Base-by-base conservation (phyloP, 2,329 filamentous ascomycete species). In the Chaetomiaceae sp. region DNA sequence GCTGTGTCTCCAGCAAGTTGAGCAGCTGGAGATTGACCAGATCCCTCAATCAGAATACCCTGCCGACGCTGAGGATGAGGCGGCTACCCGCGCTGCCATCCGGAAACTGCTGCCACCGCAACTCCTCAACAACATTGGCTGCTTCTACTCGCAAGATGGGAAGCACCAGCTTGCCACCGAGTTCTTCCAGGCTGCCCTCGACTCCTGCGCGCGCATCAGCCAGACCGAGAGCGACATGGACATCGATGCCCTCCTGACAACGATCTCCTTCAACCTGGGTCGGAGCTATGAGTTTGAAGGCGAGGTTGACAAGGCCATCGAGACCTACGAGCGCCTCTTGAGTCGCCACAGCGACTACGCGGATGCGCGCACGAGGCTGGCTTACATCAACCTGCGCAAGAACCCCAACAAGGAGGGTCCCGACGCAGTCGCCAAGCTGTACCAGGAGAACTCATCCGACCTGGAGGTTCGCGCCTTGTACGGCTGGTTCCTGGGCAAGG, bases 191-290 rank as follows among this genome's bases (percentile, higher is more conserved):
- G 85, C 88, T n/a, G 94, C 91, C 0, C 74, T 99, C 50, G 87
- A 87, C 58, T 89, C 92, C 15, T 96, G 91, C 66, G 84, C 95
- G 63, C 87, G 88, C 63, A 85, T 90, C 57, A 85, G 90, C 63
- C 87, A 91, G 34, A 81, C 87, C 42, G 82, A 82, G 38, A 81
- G 86, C 48, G 81, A 83, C 1, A 80, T 86, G 57, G 94, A 97
- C 66, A 91, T 87, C 0, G 94, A 99, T 71, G 90, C 91, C 14
- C 78, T 99, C 4, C 87, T 97, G 23, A 96, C 92, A 0, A 96
- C 91, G 3, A 95, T 99, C 68, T 96, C 90, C 68, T 99, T 94
- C 78, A 99, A 97, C 65, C 82, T 99, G 37, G 94, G 88, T 25
- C 83, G 94, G 54, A 95, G 91, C 54, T 96, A 96, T 64, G 94